Conservation (phyloP, 805 yeast genomes). For the Ogataea pilisensis region DNA sequence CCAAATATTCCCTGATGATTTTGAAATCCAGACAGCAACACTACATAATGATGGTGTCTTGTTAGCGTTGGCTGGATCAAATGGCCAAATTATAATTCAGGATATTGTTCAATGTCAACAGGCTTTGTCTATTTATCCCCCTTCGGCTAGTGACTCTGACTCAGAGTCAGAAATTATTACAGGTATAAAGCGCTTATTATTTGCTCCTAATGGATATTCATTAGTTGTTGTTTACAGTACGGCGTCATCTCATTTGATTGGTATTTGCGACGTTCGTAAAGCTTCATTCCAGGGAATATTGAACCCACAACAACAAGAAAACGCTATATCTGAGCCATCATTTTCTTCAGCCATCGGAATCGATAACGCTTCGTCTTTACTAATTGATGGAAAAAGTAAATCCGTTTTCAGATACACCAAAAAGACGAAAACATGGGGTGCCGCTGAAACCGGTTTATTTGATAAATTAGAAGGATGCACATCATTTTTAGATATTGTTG, state of each 20-base stretch:
- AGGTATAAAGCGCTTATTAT: conserved; percentile 34
- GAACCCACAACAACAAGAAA: not conserved
- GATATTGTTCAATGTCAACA: conserved; percentile 36
- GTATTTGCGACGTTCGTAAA: conserved; percentile 3
- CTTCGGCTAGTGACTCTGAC: too few species aligned
- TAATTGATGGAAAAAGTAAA: conserved; percentile 9
- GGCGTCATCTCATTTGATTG: conserved; percentile 1
- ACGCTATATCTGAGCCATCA: not conserved
- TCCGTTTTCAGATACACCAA: conserved; percentile 17
- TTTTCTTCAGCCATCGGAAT: conserved; percentile 6
- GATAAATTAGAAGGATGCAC: not conserved
- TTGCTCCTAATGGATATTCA: conserved; percentile 67
- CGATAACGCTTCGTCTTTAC: conserved; percentile 16
- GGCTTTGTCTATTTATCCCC: conserved; percentile 30
- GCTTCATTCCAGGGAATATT: conserved; percentile 5
- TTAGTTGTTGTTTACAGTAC: conserved; percentile 24
- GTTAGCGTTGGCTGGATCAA: conserved; percentile 33
- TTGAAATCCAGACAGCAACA: conserved; percentile 6
- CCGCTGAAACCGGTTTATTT: conserved; percentile 1
- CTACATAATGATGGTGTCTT: conserved; percentile 37
- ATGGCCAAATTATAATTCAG: conserved; percentile 33
- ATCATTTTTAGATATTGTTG: not conserved
- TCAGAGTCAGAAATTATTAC: not conserved
- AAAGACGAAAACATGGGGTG: conserved; percentile 20
- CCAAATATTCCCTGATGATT: too few species aligned